phyloP scores from a whole-genome alignment of 2,329 filamentous ascomycete species.

The Didymellaceae sp. region DNA sequence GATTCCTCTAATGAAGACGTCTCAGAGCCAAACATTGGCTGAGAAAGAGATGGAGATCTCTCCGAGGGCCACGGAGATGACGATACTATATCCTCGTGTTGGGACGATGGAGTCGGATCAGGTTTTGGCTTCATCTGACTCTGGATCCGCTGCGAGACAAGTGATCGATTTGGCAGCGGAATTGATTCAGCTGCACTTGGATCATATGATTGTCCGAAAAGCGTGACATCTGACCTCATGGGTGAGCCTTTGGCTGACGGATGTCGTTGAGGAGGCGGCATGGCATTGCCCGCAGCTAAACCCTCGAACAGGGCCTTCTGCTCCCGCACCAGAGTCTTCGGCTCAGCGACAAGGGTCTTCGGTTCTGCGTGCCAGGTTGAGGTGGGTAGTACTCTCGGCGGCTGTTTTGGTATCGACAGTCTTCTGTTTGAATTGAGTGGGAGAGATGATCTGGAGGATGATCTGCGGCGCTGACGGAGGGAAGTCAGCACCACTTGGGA shows the following conservation, averaged over 20 bases:
- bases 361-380: conserved; percentile 21
- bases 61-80: conserved; percentile 27
- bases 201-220: conserved; percentile 31
- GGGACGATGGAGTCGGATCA: conserved; percentile 8
- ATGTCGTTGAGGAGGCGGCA: conserved; percentile 3
- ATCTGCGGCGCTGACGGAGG: conserved; percentile 27
- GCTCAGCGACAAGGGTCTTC: conserved; percentile 12
- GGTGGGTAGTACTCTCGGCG: conserved; percentile 22
- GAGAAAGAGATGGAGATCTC: conserved; percentile 6
- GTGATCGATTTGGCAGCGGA: conserved; percentile 8
- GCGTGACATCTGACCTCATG: conserved; percentile 37
- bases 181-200: conserved; percentile 15
- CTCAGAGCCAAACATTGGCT: conserved; percentile 5
- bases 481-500: conserved; percentile 19
- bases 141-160: neutral
- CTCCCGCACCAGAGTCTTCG: conserved; percentile 14
- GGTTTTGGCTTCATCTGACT: neutral
- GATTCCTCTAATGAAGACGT: conserved; percentile 3
- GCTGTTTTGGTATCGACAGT: conserved; percentile 21
- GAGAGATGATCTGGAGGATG: conserved; percentile 23
- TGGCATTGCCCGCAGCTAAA: conserved; percentile 19
- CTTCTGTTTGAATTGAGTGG: conserved; percentile 32
- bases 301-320: conserved; percentile 28
- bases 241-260: conserved; percentile 22
- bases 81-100: conserved; percentile 13